Evolutionary conservation across 2,329 filamentous ascomycete species (phyloP), one percentile per base, ranked within the genome.

Genomic region (Tolypocladium pustulatum): DNA sequence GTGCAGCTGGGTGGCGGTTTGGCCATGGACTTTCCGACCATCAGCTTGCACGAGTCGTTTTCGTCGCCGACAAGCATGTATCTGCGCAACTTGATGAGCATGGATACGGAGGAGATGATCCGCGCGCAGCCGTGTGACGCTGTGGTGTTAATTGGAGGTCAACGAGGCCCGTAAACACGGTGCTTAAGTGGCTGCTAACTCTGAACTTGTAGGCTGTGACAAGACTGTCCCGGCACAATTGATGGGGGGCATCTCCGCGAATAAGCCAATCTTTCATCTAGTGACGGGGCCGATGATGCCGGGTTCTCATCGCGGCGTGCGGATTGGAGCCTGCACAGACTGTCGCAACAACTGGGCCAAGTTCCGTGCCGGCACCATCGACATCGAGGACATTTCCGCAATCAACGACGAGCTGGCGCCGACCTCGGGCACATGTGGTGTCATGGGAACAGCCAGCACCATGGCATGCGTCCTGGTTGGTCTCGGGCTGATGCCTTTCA

Each of bases 381-480:
- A 89, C 61, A 81, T 90, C 2, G 87, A 90, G 67, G 87, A 90
- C 60, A 89, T 90, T 30, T 76, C 81, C 1, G 81, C 77, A 2
- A 78, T 91, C 34, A 91, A 90, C 61, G 86, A 89, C 53, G 87
- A 90, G 65, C 75, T 91, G 9, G 87, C 87, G 0, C 87, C 88
- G 0, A 90, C 87, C 77, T 83, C 85, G 1, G 91, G 91, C 36
- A 91, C 90, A 1, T 96, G 91, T 63, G 90, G 90, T 54, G 91
- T 92, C 22, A 96, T 96, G 91, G 94, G 90, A 63, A 96, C 91
- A 0, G 91, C 91, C 8, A 93, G 91, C 67, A 95, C 90, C 2
- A 93, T 96, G 89, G 89, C 90, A 1, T 92, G 89, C 7, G 83
- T 90, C 20, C 88, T 92, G 27, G 90, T 91, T 61, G 90, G 85